Evolutionary conservation across 2,329 filamentous ascomycete species (phyloP).

Genomic region (Madurella mycetomatis): DNA sequence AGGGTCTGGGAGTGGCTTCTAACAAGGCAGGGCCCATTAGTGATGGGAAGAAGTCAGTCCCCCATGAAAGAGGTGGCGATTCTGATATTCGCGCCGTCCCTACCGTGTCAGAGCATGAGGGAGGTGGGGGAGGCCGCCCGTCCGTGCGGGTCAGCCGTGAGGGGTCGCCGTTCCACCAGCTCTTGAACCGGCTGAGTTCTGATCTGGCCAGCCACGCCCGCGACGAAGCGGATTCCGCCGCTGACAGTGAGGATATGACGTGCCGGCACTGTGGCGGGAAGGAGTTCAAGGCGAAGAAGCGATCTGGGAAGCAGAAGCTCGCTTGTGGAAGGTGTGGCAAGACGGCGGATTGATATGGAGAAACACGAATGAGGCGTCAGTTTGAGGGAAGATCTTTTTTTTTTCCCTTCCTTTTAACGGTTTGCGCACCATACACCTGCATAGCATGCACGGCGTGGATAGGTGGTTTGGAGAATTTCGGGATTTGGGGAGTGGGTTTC

Average conservation of each 20-base stretch:
- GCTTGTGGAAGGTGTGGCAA: slow-evolving; percentile 56
- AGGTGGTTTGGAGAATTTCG: background rate
- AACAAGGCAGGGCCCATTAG: background rate
- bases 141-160: slow-evolving; percentile 7
- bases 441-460: background rate
- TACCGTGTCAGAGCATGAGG: slow-evolving; percentile 1
- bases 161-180: slow-evolving; percentile 12
- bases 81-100: slow-evolving; percentile 12
- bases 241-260: slow-evolving; percentile 43
- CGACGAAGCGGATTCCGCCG: slow-evolving; percentile 13
- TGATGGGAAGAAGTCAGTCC: background rate
- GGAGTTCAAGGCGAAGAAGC: slow-evolving; percentile 59
- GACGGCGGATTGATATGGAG: slow-evolving; percentile 10
- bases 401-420: background rate
- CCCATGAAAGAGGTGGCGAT: background rate
- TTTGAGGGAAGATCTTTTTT: too few species aligned
- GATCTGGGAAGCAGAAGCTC: slow-evolving; percentile 50
- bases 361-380: too few species aligned
- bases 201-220: slow-evolving; percentile 39
- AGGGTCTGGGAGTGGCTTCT: slow-evolving; percentile 1
- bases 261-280: slow-evolving; percentile 57
- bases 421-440: background rate
- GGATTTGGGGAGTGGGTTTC: background rate
- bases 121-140: background rate
- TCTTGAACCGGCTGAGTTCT: slow-evolving; percentile 45